Conservation (phyloP, 495 filamentous ascomycete species). For the Tricharina praecox region DNA sequence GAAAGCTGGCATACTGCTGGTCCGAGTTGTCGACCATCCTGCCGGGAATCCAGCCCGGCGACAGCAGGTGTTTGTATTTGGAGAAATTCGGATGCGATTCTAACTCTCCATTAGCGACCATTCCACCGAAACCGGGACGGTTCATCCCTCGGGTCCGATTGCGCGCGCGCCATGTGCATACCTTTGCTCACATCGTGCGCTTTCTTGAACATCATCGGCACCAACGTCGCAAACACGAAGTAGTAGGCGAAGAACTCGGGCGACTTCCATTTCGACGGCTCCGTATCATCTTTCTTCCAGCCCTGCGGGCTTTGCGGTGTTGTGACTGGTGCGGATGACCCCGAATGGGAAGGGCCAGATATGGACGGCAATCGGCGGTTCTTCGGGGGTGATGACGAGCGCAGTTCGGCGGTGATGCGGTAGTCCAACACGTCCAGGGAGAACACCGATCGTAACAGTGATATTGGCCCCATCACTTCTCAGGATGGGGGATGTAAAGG, state of each 20-base stretch:
- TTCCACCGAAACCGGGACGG: too few species aligned
- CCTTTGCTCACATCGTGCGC: conserved; percentile 74
- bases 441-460: conserved; percentile 44
- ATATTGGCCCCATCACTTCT: conserved; percentile 28
- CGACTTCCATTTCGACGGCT: conserved; percentile 62
- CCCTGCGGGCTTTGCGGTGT: conserved; percentile 30
- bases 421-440: conserved; percentile 86
- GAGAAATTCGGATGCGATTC: conserved; percentile 67
- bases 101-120: too few species aligned
- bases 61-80: conserved; percentile 53
- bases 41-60: conserved; percentile 83
- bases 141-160: background rate
- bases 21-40: conserved; percentile 89
- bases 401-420: conserved; percentile 47
- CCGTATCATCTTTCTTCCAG: conserved; percentile 31
- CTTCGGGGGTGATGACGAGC: conserved; percentile 43
- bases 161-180: conserved; percentile 28
- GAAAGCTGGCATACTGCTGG: conserved; percentile 70
- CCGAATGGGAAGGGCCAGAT: conserved; percentile 19
- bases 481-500: background rate
- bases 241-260: conserved; percentile 77
- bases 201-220: conserved; percentile 84
- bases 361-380: conserved; percentile 25
- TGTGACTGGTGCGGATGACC: too few species aligned
- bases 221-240: conserved; percentile 43